Conservation (phyloP, 768 basidiomycete genomes). For the Tremella fuciformis region DNA sequence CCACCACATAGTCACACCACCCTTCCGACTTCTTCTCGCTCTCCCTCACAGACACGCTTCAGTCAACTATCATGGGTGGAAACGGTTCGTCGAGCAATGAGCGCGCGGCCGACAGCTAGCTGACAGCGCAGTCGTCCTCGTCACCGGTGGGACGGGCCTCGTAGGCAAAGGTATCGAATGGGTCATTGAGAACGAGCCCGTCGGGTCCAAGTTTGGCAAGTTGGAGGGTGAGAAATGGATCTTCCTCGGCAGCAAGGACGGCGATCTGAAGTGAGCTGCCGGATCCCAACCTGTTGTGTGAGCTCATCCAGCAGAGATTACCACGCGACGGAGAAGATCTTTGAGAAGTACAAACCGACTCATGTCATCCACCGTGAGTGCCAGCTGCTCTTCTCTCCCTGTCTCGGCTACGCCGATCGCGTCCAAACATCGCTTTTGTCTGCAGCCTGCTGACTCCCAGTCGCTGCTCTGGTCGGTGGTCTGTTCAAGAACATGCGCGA, state of each 20-base stretch:
- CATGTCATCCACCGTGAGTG: slow-evolving; percentile 82
- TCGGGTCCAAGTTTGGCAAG: slow-evolving; percentile 70
- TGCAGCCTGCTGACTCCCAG: not conserved
- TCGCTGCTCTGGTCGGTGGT: slow-evolving; percentile 65
- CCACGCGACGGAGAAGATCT: slow-evolving; percentile 67
- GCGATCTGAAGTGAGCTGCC: slow-evolving; percentile 68
- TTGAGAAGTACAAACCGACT: slow-evolving; percentile 87
- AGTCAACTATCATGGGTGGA: too few species aligned
- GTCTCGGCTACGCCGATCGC: not conserved
- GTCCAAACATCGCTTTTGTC: not conserved
- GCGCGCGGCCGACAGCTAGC: too few species aligned
- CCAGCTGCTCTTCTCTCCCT: not conserved
- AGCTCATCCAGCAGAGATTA: slow-evolving; percentile 57
- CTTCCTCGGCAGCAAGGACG: slow-evolving; percentile 74
- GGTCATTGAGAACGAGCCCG: slow-evolving; percentile 72
- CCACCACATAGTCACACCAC: too few species aligned
- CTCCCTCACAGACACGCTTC: too few species aligned
- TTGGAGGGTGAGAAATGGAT: slow-evolving; percentile 81
- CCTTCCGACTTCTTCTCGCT: too few species aligned
- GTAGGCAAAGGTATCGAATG: slow-evolving; percentile 81
- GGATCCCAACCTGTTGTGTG: too few species aligned
- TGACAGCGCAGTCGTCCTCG: too few species aligned
- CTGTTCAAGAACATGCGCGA: slow-evolving; percentile 94
- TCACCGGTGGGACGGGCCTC: slow-evolving; percentile 58
- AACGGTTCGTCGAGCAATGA: too few species aligned